These are phyloP conservation scores for Jackrogersella minutella DNA, from an alignment of 495 filamentous ascomycete genomes.

Conservation along the genomic window DNA sequence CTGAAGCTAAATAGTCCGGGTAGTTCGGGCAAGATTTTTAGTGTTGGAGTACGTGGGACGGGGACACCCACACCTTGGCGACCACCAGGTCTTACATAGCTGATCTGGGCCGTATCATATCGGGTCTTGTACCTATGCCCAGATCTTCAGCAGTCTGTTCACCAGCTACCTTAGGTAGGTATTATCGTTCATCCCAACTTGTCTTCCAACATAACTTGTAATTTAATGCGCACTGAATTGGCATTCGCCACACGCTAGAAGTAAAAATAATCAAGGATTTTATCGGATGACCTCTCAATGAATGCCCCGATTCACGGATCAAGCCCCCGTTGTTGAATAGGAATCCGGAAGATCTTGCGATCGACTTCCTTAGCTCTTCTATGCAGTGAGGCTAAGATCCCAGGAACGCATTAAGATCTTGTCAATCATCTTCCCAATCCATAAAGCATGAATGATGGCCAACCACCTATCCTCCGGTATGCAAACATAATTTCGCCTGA, in stretches of 20 bases:
- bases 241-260: conserved; percentile 14
- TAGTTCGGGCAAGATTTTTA: no score
- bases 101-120: conserved; percentile 4
- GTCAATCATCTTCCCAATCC: not conserved
- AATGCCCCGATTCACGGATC: conserved; percentile 16
- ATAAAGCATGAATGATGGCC: no score
- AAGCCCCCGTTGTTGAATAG: not conserved
- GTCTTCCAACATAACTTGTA: not conserved
- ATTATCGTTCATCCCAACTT: not conserved
- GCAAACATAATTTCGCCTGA: no score
- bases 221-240: conserved; percentile 9
- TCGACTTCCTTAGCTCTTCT: not conserved
- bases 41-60: no score
- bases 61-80: conserved; percentile 3
- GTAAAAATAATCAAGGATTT: not conserved
- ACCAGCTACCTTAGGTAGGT: no score
- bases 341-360: conserved; percentile 13
- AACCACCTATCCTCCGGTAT: no score
- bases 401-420: not conserved
- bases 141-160: conserved; percentile 20
- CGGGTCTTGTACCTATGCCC: not conserved
- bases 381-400: not conserved
- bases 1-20: not conserved
- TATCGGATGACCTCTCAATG: not conserved
- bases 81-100: not conserved